These are phyloP conservation scores for Citropsis articulata DNA, from an alignment of 345 rosid species.

Conservation along the genomic window DNA sequence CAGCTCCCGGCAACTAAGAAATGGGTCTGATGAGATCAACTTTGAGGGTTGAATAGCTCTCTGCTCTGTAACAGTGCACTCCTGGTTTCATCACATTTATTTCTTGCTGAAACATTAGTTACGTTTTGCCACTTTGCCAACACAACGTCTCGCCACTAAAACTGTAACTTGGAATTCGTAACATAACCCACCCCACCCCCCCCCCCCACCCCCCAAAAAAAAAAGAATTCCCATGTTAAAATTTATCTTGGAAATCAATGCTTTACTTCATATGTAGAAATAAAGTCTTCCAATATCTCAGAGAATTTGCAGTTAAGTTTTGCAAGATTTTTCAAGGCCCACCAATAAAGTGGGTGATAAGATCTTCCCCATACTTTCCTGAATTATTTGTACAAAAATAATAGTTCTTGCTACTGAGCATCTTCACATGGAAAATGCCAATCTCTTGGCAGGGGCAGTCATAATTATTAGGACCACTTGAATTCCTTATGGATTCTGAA, in stretches of 20 bases:
- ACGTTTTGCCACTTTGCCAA: neutral
- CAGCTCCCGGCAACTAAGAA: neutral
- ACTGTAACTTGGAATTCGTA: neutral
- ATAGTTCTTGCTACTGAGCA: neutral
- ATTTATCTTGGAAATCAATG: neutral
- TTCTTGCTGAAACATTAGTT: neutral
- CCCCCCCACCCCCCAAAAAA: no score
- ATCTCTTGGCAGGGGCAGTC: neutral
- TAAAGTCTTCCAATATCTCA: neutral
- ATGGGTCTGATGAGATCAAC: neutral
- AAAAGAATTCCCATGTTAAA: neutral
- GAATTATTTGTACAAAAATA: neutral
- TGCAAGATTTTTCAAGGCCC: neutral
- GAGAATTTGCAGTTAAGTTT: neutral
- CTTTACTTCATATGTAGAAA: neutral
- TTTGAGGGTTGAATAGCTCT: no score
- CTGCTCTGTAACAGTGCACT: no score
- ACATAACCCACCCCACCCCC: neutral
- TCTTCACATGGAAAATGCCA: constrained; percentile 3
- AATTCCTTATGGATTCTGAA: neutral
- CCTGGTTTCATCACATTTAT: no score
- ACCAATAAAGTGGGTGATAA: neutral
- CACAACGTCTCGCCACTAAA: neutral
- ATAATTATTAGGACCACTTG: constrained; percentile 1
- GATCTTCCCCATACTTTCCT: neutral